phyloP scores from a whole-genome alignment of 208 protist genomes.

The Leptomonas pyrrhocoris region DNA sequence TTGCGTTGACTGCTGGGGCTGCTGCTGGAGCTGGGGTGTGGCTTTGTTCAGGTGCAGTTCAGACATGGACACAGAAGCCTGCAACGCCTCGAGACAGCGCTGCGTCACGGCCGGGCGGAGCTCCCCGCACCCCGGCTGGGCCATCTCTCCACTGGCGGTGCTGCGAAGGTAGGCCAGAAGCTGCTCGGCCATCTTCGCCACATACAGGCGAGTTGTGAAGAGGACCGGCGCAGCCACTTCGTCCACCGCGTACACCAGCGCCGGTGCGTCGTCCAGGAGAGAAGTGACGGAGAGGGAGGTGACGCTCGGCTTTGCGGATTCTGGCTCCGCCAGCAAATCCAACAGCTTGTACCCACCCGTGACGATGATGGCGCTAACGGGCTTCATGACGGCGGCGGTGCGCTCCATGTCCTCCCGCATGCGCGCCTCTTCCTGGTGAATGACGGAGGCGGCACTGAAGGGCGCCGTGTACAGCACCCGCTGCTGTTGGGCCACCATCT shows the following conservation, averaged over 20 bases:
- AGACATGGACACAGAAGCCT: conserved; percentile 25
- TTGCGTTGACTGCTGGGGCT: not conserved
- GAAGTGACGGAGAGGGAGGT: not conserved
- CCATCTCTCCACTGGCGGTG: conserved; percentile 15
- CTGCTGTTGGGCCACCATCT: conserved; percentile 33
- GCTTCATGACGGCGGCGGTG: conserved; percentile 14
- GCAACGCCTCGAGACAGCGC: conserved; percentile 29
- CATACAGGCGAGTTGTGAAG: conserved; percentile 51
- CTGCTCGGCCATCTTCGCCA: conserved; percentile 75
- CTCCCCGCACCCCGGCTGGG: conserved; percentile 8
- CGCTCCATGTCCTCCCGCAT: conserved; percentile 21
- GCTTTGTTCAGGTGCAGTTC: conserved; percentile 22
- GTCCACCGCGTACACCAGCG: conserved; percentile 36
- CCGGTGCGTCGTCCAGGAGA: not conserved
- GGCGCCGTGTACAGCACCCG: conserved; percentile 21
- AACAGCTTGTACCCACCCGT: conserved; percentile 24
- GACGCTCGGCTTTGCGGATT: not conserved
- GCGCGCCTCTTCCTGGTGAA: conserved; percentile 22
- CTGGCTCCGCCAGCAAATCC: conserved; percentile 26
- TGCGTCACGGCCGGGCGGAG: conserved; percentile 1
- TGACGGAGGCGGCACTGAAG: conserved; percentile 20
- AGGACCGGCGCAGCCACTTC: conserved; percentile 60
- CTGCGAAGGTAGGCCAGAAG: conserved; percentile 35
- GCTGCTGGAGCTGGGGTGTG: not conserved
- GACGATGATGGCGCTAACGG: conserved; percentile 14